A percentile compares a stretch with the other conserved stretches of the same genome.
Conservation (phyloP, 768 basidiomycete genomes). For the Boletus eberwhitei region DNA sequence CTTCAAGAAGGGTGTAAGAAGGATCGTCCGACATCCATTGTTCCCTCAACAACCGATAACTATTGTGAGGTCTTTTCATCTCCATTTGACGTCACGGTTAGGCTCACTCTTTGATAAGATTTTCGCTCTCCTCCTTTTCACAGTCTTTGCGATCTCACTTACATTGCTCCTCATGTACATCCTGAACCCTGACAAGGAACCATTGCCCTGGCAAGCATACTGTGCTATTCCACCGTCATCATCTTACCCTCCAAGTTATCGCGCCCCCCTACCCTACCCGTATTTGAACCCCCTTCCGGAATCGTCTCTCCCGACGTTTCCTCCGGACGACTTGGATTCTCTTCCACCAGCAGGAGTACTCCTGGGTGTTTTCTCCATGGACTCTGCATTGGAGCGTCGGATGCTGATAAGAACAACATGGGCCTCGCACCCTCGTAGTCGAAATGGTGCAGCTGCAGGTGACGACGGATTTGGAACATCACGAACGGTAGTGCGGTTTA, state of each 20-base stretch:
- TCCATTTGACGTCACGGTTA: slow-evolving; percentile 1
- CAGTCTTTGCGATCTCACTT: slow-evolving; percentile 75
- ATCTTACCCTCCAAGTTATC: slow-evolving; percentile 42
- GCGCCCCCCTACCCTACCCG: slow-evolving; percentile 40
- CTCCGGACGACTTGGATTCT: slow-evolving; percentile 66
- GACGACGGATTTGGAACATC: slow-evolving; percentile 75
- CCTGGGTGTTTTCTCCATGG: slow-evolving; percentile 87
- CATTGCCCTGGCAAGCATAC: slow-evolving; percentile 91
- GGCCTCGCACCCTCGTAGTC: slow-evolving; percentile 78
- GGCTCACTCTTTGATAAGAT: slow-evolving; percentile 44
- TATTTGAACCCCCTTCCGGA: slow-evolving; percentile 33
- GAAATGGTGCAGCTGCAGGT: slow-evolving; percentile 65
- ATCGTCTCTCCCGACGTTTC: slow-evolving; percentile 49
- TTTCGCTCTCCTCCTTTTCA: slow-evolving; percentile 70
- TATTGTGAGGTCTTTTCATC: slow-evolving; percentile 51
- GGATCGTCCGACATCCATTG: slow-evolving; percentile 65
- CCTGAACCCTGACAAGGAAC: slow-evolving; percentile 93
- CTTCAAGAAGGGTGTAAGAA: slow-evolving; percentile 52
- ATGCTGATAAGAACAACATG: slow-evolving; percentile 87
- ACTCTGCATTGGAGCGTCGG: slow-evolving; percentile 78
- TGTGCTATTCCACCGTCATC: slow-evolving; percentile 66
- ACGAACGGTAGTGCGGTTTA: slow-evolving; percentile 82
- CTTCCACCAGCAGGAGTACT: slow-evolving; percentile 84
- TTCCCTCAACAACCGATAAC: slow-evolving; percentile 79
- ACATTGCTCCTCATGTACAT: slow-evolving; percentile 89